Base-by-base conservation (phyloP, 2,329 filamentous ascomycete genomes). In the Diaporthe sp. region DNA sequence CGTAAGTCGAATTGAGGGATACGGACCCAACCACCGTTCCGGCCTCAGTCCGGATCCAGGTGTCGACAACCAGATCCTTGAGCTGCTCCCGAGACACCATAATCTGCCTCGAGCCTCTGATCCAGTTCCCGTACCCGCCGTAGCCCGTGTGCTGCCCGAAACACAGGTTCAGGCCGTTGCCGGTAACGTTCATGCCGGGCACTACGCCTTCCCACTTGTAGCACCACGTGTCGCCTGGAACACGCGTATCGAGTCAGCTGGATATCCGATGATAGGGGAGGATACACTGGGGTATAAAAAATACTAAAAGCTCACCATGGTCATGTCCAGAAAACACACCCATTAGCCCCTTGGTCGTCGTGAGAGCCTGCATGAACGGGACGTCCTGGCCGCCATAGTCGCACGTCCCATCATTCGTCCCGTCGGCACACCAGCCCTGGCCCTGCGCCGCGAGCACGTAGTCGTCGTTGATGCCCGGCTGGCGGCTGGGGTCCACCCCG, bases 131-230 rank as follows among this genome's bases (percentile, higher is more conserved):
- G 78, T 94, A 94, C 0, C 93, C 93, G 0, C 92, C 93, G 73
- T 94, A 94, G 0, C 93, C 93, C 0, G 91, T 89, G 78, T 93
- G 92, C 78, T 93, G 90, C 7, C 91, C 91, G 78, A 90, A 91
- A 73, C 82, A 84, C 15, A 83, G 70, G 60, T 79, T 82, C 13
- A 84, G 61, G 17, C 83, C 86, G 82, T 84, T 88, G 82, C 80
- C 82, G 2, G 81, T 78, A 2, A 84, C 81, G 1, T 79, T 76
- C 76, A 80, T 77, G 8, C 77, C 78, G 2, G 76, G 74, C 3
- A 82, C 75, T 22, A 53, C 37, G 20, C 70, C 71, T 3, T 80
- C 76, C 85, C 84, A 86, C 71, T 80, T 82, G 58, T 81, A 84
- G 79, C 87, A 90, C 88, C 88, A 90, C 28, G 86, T 85, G 79